These are phyloP conservation scores for Cercospora brassicicola DNA, from an alignment of 2,329 filamentous ascomycete species.

Conservation along the genomic window DNA sequence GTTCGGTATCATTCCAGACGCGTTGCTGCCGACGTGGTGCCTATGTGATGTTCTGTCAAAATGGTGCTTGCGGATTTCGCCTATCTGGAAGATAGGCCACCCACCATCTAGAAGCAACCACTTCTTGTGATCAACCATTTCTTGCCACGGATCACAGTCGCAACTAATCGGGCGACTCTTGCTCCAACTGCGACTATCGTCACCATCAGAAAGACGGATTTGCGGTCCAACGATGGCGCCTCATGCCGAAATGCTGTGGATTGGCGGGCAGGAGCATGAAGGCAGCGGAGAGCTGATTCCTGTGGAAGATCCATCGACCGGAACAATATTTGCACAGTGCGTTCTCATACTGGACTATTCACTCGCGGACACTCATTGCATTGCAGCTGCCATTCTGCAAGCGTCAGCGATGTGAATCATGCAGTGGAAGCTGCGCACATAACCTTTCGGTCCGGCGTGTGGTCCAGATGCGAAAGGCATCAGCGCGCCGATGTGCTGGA, in stretches of 20 bases:
- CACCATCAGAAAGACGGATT: not conserved
- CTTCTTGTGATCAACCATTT: not conserved
- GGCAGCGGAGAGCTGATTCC: constrained; percentile 39
- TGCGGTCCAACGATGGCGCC: not conserved
- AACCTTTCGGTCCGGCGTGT: constrained; percentile 63
- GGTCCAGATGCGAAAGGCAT: constrained; percentile 60
- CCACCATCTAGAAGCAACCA: not conserved
- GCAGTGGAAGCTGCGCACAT: constrained; percentile 69
- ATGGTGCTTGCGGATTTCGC: not conserved
- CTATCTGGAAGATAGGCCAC: constrained; percentile 1
- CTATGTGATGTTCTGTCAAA: not conserved
- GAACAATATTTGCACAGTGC: constrained; percentile 54
- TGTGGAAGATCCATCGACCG: constrained; percentile 56
- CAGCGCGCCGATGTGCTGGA: constrained; percentile 63
- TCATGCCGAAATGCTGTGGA: constrained; percentile 7
- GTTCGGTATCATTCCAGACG: no score
- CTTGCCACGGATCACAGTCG: not conserved
- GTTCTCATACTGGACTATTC: not conserved
- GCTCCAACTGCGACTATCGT: not conserved
- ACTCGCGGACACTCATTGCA: not conserved
- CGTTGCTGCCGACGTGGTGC: not conserved
- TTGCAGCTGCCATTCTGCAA: constrained; percentile 61
- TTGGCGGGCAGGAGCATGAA: constrained; percentile 11
- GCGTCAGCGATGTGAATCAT: constrained; percentile 64
- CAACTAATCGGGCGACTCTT: not conserved